These are phyloP conservation scores for Neonothopanus nambi DNA, from an alignment of 1,284 basidiomycete genomes.

Conservation along the genomic window DNA sequence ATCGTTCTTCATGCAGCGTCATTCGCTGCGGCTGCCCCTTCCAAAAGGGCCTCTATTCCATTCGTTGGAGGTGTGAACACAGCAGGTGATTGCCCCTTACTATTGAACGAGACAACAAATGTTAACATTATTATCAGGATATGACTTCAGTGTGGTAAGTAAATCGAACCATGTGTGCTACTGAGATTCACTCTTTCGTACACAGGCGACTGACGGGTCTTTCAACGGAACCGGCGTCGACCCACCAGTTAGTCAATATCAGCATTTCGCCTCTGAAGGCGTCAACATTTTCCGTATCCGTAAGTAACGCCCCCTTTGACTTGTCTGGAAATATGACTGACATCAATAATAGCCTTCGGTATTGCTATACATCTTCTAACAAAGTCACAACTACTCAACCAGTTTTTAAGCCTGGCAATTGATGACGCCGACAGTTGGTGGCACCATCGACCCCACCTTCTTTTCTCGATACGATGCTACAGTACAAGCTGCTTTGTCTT, in stretches of 20 bases:
- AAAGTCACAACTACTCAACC: background rate
- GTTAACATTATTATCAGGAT: slow-evolving; percentile 20
- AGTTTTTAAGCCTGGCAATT: slow-evolving; percentile 43
- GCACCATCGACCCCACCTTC: slow-evolving; percentile 44
- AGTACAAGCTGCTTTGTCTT: slow-evolving; percentile 48
- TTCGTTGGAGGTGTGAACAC: slow-evolving; percentile 46
- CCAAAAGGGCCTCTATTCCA: slow-evolving; percentile 21
- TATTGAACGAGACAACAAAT: background rate
- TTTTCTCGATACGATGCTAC: slow-evolving; percentile 46
- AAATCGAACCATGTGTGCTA: background rate
- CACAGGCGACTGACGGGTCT: slow-evolving; percentile 40
- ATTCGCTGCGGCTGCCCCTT: background rate
- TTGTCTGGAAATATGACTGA: background rate
- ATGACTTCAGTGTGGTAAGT: slow-evolving; percentile 29
- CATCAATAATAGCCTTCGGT: slow-evolving; percentile 23
- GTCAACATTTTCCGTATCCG: slow-evolving; percentile 50
- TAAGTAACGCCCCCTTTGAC: slow-evolving; percentile 17
- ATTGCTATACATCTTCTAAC: background rate
- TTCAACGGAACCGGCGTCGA: slow-evolving; percentile 37
- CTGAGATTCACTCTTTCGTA: background rate
- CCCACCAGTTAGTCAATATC: slow-evolving; percentile 42
- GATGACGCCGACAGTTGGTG: slow-evolving; percentile 49
- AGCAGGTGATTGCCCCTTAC: slow-evolving; percentile 15
- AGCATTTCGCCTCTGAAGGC: slow-evolving; percentile 45
- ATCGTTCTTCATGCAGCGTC: too few species aligned